A percentile compares a stretch with the other conserved stretches of the same genome.
Evolutionary conservation across 345 rosid species (phyloP).

Genomic region (Populus davidiana): DNA sequence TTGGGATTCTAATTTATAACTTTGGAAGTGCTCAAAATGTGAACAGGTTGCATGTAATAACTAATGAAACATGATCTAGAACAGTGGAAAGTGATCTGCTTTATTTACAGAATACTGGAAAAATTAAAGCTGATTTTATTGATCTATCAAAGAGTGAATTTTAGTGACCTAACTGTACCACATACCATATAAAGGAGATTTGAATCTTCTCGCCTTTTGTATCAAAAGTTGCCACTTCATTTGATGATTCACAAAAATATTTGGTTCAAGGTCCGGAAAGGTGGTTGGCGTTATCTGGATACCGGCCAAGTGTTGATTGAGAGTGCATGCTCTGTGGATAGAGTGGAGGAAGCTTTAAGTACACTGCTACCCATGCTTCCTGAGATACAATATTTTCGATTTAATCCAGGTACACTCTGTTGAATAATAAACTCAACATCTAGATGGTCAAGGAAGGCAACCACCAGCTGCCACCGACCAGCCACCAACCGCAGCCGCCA

Average conservation of each 20-base stretch:
- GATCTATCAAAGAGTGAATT: neutral
- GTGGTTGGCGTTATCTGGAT: constrained; percentile 98
- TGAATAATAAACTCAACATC: too few species aligned
- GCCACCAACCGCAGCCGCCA: too few species aligned
- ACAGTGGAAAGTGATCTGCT: too few species aligned
- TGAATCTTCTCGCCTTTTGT: neutral
- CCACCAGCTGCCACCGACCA: too few species aligned
- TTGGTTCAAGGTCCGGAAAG: constrained; percentile 66
- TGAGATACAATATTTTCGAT: constrained; percentile 83
- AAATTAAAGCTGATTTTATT: neutral
- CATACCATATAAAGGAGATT: neutral
- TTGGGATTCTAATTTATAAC: too few species aligned
- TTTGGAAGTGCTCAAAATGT: too few species aligned
- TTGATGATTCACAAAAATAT: constrained; percentile 3
- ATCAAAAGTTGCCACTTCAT: neutral
- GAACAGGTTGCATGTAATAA: too few species aligned
- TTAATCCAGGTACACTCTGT: constrained; percentile 81
- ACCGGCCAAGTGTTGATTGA: constrained; percentile 97
- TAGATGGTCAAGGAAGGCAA: too few species aligned
- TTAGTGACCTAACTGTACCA: neutral
- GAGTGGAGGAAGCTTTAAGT: constrained; percentile 97
- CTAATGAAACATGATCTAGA: too few species aligned
- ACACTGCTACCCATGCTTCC: constrained; percentile 93
- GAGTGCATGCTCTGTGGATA: constrained; percentile 96
- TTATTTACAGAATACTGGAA: too few species aligned